Conservation (phyloP, 108 stramenopile species). For the Bacterosira constricta region DNA sequence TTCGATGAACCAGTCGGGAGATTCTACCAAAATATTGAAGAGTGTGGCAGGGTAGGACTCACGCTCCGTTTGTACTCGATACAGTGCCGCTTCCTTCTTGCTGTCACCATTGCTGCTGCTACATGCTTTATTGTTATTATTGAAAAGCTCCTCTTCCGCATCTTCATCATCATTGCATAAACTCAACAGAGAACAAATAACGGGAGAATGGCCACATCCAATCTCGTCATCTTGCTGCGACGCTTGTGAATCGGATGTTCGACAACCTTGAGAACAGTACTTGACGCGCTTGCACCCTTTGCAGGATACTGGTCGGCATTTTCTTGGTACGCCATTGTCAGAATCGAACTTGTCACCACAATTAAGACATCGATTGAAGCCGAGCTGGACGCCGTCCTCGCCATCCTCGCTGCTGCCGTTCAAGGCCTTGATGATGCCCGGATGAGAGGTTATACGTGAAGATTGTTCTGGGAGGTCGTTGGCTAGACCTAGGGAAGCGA, state of each 20-base stretch:
- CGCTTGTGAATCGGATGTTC: constrained; percentile 49
- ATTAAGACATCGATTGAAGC: constrained; percentile 35
- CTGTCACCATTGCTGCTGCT: neutral
- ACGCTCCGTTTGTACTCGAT: constrained; percentile 77
- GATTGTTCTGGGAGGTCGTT: constrained; percentile 68
- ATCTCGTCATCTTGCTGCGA: constrained; percentile 25
- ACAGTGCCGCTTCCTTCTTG: constrained; percentile 53
- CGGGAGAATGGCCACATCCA: constrained; percentile 62
- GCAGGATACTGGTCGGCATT: constrained; percentile 37
- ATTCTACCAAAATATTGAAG: constrained; percentile 70
- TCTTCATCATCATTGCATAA: constrained; percentile 81
- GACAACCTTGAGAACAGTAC: constrained; percentile 78
- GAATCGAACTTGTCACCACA: constrained; percentile 20
- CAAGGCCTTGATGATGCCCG: constrained; percentile 40
- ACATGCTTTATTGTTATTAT: neutral
- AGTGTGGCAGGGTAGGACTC: constrained; percentile 90
- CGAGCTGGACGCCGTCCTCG: constrained; percentile 25
- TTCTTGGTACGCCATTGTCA: constrained; percentile 27
- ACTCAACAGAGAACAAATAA: constrained; percentile 73
- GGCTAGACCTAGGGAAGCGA: constrained; percentile 62
- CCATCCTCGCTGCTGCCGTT: neutral
- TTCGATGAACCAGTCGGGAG: constrained; percentile 49
- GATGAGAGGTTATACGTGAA: constrained; percentile 47
- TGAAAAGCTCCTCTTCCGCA: constrained; percentile 49
- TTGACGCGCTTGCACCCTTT: constrained; percentile 68